These are phyloP conservation scores for Candida manassasensis DNA, from an alignment of 805 yeast genomes.

Conservation along the genomic window DNA sequence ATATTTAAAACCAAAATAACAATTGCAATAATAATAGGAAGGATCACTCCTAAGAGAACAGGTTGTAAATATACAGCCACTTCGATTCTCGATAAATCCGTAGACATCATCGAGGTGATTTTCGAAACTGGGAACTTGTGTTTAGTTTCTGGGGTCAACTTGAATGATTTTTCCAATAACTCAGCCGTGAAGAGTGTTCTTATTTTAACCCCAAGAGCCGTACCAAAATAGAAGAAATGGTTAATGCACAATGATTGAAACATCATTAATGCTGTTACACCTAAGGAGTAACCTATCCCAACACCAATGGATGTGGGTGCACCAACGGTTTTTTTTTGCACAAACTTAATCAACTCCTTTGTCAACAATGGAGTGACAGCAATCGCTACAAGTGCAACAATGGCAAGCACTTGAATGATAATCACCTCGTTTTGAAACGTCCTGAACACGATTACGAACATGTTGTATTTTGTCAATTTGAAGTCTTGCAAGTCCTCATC, in stretches of 20 bases:
- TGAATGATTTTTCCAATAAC: constrained; percentile 61
- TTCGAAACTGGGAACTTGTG: constrained; percentile 58
- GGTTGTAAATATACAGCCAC: constrained; percentile 61
- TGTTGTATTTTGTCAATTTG: constrained; percentile 14
- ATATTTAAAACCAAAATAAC: constrained; percentile 58
- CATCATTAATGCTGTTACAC: constrained; percentile 15
- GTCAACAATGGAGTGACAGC: constrained; percentile 20
- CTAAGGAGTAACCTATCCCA: constrained; percentile 33
- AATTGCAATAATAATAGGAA: constrained; percentile 54
- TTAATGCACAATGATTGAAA: constrained; percentile 33
- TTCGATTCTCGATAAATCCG: constrained; percentile 74
- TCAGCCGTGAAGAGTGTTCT: constrained; percentile 65
- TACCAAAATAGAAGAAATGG: constrained; percentile 54
- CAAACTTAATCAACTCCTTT: constrained; percentile 27
- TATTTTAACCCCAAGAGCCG: constrained; percentile 57
- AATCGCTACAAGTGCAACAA: constrained; percentile 5
- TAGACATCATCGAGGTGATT: constrained; percentile 67
- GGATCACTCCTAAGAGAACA: constrained; percentile 54
- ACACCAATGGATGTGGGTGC: constrained; percentile 14
- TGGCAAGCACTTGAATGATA: constrained; percentile 1
- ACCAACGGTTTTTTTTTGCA: constrained; percentile 20
- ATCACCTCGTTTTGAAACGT: constrained; percentile 23
- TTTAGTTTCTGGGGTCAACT: constrained; percentile 50
- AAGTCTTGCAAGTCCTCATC: constrained; percentile 25
- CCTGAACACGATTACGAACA: constrained; percentile 15